phyloP scores from a whole-genome alignment of 2,329 filamentous ascomycete genomes.

The Diaporthe vexans region DNA sequence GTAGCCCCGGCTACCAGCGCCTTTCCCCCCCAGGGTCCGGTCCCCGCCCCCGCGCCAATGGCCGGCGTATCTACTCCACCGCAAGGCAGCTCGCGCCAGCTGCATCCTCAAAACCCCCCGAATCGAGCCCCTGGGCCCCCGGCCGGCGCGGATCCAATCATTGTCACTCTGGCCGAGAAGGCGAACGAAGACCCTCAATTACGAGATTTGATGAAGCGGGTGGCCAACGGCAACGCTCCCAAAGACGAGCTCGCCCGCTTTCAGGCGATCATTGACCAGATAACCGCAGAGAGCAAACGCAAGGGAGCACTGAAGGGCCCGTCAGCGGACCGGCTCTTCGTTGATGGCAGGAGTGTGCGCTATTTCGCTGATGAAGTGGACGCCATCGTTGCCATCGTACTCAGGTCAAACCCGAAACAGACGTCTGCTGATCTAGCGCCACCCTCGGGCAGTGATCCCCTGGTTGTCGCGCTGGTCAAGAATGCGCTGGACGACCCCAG shows the following conservation, averaged over 20 bases:
- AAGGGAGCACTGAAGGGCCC: constrained; percentile 66
- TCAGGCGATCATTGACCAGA: constrained; percentile 84
- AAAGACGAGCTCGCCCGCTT: constrained; percentile 81
- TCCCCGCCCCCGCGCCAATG: constrained; percentile 40
- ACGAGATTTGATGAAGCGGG: constrained; percentile 85
- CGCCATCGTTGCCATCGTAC: constrained; percentile 70
- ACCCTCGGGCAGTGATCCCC: constrained; percentile 66
- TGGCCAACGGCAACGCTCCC: constrained; percentile 81
- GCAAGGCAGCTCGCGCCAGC: constrained; percentile 1
- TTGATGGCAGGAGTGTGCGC: constrained; percentile 69
- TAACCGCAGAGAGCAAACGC: constrained; percentile 72
- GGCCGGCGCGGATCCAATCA: constrained; percentile 77
- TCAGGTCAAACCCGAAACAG: constrained; percentile 71
- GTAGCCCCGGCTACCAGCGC: constrained; percentile 31
- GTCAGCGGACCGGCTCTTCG: constrained; percentile 67
- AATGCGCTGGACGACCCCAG: constrained; percentile 67
- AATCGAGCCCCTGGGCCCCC: constrained; percentile 46
- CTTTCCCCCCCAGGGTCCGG: constrained; percentile 46
- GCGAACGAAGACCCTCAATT: constrained; percentile 81
- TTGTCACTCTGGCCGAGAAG: constrained; percentile 81
- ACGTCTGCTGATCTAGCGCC: constrained; percentile 66
- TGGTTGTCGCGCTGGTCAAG: constrained; percentile 70
- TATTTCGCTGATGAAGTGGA: constrained; percentile 73
- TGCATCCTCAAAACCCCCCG: constrained; percentile 27
- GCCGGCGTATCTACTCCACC: constrained; percentile 39